phyloP scores from a whole-genome alignment of 1,284 basidiomycete species.

The Leccinum pachyderme region DNA sequence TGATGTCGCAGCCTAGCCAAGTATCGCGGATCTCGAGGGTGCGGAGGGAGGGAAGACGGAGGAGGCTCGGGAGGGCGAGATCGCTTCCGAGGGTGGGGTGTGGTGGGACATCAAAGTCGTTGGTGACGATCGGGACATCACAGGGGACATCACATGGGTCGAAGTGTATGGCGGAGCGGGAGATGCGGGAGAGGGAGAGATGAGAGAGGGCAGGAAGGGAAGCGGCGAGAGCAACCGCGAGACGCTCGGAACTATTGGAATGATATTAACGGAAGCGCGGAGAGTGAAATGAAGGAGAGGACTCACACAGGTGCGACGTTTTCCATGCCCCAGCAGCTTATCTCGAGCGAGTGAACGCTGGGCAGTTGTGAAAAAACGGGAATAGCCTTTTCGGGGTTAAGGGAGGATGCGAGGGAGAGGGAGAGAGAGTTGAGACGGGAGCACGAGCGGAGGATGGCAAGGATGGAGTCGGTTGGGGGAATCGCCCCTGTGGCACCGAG shows the following conservation, averaged over 20 bases:
- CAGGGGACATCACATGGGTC: conserved; percentile 42
- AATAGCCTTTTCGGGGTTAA: conserved; percentile 47
- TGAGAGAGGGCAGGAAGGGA: conserved; percentile 54
- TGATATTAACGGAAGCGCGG: conserved; percentile 1
- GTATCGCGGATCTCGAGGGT: conserved; percentile 67
- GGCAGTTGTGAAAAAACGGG: conserved; percentile 53
- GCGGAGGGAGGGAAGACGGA: conserved; percentile 57
- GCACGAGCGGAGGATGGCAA: conserved; percentile 48
- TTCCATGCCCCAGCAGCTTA: conserved; percentile 55
- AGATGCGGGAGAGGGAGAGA: conserved; percentile 60
- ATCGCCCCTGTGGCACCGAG: conserved; percentile 36
- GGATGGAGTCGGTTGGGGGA: conserved; percentile 45
- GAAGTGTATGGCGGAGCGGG: conserved; percentile 58
- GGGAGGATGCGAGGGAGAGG: conserved; percentile 51
- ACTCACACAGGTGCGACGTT: conserved; percentile 57
- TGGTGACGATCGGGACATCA: conserved; percentile 56
- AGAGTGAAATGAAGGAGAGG: accelerated
- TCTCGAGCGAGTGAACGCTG: conserved; percentile 43
- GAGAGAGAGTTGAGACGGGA: conserved; percentile 49
- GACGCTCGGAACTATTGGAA: conserved; percentile 59
- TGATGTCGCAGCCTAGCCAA: conserved; percentile 52
- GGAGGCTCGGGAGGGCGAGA: conserved; percentile 61
- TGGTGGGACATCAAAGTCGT: conserved; percentile 58
- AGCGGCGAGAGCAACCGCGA: conserved; percentile 67
- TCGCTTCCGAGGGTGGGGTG: conserved; percentile 55